Conservation (phyloP, 2,329 filamentous ascomycete genomes). For the Boeremia exigua region DNA sequence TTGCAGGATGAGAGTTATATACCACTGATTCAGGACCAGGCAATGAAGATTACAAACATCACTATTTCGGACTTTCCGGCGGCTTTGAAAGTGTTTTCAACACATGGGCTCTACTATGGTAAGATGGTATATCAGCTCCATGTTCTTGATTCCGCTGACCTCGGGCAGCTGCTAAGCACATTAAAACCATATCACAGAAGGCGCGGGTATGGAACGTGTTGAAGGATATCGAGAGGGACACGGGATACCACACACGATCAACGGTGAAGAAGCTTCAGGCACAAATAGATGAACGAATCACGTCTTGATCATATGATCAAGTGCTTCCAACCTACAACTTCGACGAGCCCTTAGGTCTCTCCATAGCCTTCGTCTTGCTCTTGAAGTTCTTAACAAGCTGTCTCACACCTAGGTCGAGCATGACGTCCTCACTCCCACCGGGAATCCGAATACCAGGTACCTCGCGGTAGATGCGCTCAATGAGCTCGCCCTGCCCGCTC, state of each 20-base stretch:
- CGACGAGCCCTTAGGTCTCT: slow-evolving; percentile 50
- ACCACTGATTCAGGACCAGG: slow-evolving; percentile 39
- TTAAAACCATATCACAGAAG: slow-evolving; percentile 40
- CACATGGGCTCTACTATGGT: slow-evolving; percentile 43
- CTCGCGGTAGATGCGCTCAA: slow-evolving; percentile 72
- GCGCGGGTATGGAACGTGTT: slow-evolving; percentile 43
- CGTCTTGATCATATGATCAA: background rate
- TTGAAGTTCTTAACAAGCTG: slow-evolving; percentile 75
- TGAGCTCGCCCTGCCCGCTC: slow-evolving; percentile 72
- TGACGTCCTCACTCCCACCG: slow-evolving; percentile 75
- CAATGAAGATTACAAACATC: slow-evolving; percentile 38
- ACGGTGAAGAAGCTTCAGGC: slow-evolving; percentile 38
- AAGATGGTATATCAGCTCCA: background rate
- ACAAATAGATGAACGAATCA: slow-evolving; percentile 26
- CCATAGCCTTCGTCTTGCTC: slow-evolving; percentile 61
- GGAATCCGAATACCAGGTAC: slow-evolving; percentile 67
- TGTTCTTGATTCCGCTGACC: background rate
- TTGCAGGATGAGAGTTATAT: slow-evolving; percentile 35
- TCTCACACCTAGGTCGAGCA: slow-evolving; percentile 72
- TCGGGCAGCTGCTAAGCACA: slow-evolving; percentile 43
- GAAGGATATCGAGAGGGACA: slow-evolving; percentile 38
- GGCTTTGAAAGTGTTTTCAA: slow-evolving; percentile 39
- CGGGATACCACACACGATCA: slow-evolving; percentile 40
- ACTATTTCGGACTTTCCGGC: slow-evolving; percentile 44
- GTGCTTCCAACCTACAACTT: slow-evolving; percentile 43